Base-by-base conservation (phyloP, 169 alveolate genomes). In the Plasmodium knowlesi region DNA sequence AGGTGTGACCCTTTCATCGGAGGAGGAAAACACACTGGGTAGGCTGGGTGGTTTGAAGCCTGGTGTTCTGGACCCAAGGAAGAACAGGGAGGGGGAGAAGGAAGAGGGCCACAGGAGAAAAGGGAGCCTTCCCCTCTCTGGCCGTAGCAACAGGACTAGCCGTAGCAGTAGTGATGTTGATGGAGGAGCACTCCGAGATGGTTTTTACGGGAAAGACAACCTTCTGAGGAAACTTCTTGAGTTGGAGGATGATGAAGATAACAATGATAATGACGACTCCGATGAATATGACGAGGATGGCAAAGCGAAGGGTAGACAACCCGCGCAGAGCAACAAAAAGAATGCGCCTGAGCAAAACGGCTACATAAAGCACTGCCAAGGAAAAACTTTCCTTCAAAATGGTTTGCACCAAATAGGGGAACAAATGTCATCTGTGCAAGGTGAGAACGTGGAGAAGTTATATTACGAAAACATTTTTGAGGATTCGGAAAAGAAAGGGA, bases 391-490 rank as follows among this genome's bases (percentile, higher is more conserved):
- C 37, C 30, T 9, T 19, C 76, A 28, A 67, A 67, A 67, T 19
- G 76, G 76, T 25, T 1, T 2, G 39, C 41, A 28, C 37, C 30
- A 19, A n/a, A 14, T 5, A n/a, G 30, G 30, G 39, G 76, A 67
- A 10, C n/a, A 67, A 25, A 67, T 67, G 14, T 22, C 76, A 0
- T 14, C 61, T 50, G 37, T 19, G 37, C 76, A 76, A 28, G 37
- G 28, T 25, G 57, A 76, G 3, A 76, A 14, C n/a, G 41, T 32
- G 16, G 89, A 82, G 22, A 46, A 50, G 28, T 54, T 82, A 6
- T 82, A 82, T 82, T 82, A 82, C 39, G 61, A 82, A 25, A 8
- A 82, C 19, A 82, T 82, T 82, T 82, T 82, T 82, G 73, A 82
- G 39, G 46, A 82, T 16, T 19, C 19, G 5, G n/a, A 67, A 0